Evolutionary conservation across 2,329 filamentous ascomycete genomes (phyloP).

Genomic region (Colletotrichum australisinense): DNA sequence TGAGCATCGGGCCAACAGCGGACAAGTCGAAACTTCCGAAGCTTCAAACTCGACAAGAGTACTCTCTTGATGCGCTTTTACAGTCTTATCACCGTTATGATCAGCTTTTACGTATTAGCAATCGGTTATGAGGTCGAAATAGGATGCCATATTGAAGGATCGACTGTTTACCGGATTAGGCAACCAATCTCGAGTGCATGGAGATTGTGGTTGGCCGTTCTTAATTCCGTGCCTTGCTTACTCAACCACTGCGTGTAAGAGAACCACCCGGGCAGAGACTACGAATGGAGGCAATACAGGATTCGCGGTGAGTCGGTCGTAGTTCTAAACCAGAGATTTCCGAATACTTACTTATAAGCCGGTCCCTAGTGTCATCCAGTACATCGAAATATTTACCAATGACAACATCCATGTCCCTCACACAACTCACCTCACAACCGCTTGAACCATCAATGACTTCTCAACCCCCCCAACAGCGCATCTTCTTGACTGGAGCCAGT

Average conservation of each 20-base stretch:
- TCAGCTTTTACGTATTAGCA: background rate
- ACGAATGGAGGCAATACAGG: background rate
- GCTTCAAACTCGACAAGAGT: background rate
- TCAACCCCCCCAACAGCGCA: background rate
- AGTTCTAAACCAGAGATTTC: too few relatives aligned
- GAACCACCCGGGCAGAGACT: background rate
- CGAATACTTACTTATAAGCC: background rate
- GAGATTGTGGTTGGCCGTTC: background rate
- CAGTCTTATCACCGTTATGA: too few relatives aligned
- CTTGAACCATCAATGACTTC: background rate
- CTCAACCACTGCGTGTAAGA: background rate
- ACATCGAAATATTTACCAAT: background rate
- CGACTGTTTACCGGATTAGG: background rate
- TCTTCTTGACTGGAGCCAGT: conserved; percentile 54
- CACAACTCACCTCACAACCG: background rate
- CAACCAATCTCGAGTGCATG: background rate
- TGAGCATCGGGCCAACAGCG: background rate
- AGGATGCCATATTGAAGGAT: background rate
- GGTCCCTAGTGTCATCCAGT: background rate
- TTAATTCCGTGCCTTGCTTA: background rate
- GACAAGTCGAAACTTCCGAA: background rate
- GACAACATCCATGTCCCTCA: background rate
- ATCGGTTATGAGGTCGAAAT: background rate
- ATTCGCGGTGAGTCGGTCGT: background rate
- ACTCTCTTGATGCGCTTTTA: background rate